A percentile compares a stretch with the other conserved stretches of the same genome.
These are phyloP conservation scores for Fusarium udum DNA, from an alignment of 2,329 filamentous ascomycete genomes.

Conservation along the genomic window DNA sequence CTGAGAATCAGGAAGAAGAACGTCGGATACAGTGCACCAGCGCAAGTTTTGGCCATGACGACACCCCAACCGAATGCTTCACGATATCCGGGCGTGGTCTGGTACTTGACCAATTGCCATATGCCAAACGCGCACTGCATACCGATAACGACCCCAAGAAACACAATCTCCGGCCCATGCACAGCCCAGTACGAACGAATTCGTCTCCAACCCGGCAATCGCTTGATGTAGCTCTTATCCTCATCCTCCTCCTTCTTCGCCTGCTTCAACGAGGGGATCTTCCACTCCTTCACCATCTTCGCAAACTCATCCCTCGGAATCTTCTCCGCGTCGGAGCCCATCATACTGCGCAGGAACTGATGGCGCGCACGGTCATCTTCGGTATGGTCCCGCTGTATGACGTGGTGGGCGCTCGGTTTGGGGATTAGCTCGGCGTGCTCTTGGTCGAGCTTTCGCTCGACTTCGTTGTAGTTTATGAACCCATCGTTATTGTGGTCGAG, in stretches of 20 bases:
- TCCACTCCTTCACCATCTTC: constrained; percentile 55
- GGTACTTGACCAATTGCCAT: constrained; percentile 66
- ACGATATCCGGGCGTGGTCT: constrained; percentile 54
- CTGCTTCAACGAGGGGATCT: constrained; percentile 58
- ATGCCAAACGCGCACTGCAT: constrained; percentile 61
- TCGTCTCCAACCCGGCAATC: constrained; percentile 56
- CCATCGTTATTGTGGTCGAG: constrained; percentile 63
- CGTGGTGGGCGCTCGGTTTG: constrained; percentile 55
- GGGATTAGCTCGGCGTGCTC: constrained; percentile 62
- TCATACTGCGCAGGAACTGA: constrained; percentile 60
- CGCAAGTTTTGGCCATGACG: constrained; percentile 63
- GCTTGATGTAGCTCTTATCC: constrained; percentile 57
- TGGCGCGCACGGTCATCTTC: constrained; percentile 56
- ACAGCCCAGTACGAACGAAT: constrained; percentile 65
- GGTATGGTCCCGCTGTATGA: constrained; percentile 51
- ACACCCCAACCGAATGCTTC: constrained; percentile 65
- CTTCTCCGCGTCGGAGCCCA: constrained; percentile 53
- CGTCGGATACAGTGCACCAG: constrained; percentile 65
- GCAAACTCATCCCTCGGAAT: constrained; percentile 60
- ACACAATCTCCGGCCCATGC: constrained; percentile 61
- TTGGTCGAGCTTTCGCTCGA: constrained; percentile 63
- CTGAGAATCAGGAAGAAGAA: constrained; percentile 67
- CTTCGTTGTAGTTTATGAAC: constrained; percentile 60
- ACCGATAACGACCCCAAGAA: constrained; percentile 57
- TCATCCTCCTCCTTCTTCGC: constrained; percentile 58